Evolutionary conservation across 2,329 filamentous ascomycete genomes (phyloP).

Genomic region (Epichloe hybrida): DNA sequence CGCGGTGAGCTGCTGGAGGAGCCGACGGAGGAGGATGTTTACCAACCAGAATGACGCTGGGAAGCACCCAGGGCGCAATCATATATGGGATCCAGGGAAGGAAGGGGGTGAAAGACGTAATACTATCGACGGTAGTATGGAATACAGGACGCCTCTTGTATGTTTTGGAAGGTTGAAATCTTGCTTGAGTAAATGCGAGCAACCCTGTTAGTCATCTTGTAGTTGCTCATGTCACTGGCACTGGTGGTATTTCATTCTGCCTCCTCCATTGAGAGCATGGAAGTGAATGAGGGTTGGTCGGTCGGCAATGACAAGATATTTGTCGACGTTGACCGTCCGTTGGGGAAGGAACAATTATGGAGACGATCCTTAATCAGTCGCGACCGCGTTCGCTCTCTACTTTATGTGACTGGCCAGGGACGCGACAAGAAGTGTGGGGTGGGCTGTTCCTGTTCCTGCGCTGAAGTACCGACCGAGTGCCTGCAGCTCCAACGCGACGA

Average conservation of each 20-base stretch:
- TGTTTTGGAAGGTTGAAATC: neutral
- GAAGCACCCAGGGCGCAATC: neutral
- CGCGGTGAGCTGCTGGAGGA: neutral
- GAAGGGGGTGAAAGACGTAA: neutral
- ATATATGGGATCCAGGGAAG: neutral
- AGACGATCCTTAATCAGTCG: neutral
- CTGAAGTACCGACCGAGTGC: neutral
- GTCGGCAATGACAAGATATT: too few species aligned
- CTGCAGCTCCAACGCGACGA: neutral
- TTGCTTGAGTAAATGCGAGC: neutral
- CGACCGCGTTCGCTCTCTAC: neutral
- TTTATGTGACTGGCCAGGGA: neutral
- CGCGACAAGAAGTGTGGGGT: neutral
- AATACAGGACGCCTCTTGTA: neutral
- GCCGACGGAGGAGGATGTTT: neutral
- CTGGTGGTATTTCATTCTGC: neutral
- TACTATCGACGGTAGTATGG: neutral
- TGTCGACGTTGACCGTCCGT: too few species aligned
- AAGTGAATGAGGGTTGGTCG: too few species aligned
- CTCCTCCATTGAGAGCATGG: too few species aligned
- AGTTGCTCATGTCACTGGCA: neutral
- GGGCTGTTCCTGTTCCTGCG: neutral
- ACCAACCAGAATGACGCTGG: neutral
- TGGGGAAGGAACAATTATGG: too few species aligned
- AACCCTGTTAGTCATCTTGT: neutral